Evolutionary conservation across 345 rosid genomes (phyloP), one percentile per base, ranked within the genome.

Genomic region (Physaria fendleri): DNA sequence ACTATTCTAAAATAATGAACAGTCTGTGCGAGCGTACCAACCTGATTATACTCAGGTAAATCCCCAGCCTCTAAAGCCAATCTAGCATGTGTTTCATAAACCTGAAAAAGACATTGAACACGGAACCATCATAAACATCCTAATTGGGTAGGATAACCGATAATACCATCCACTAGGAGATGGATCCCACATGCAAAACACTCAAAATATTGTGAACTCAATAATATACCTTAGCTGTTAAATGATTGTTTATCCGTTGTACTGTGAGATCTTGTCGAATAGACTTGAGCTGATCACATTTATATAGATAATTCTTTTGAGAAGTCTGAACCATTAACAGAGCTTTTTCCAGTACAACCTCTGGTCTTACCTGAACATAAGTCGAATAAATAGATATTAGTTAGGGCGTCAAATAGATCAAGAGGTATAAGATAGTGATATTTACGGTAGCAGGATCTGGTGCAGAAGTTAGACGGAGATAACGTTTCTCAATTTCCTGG

Each of bases 241-340:
- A 75, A 57, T 80, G 82, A 77, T 90, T 90, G 65, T 81, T 77
- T 61, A 90, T 94, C 49, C 96, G 69, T 71, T 94, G 99, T 25
- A 94, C 99, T 4, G 96, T 94, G 64, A 94, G 78, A 72, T 94
- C 99, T 69, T 94, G 99, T 35, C 99, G 99, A 69, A 94, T 90
- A 51, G 99, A 94, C 64, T 94, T 94, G 79, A 94, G 76, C 64
- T 94, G 96, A 73, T 94, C 99, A 70, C 99, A 94, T 77, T 90
- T 94, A 46, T 76, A 84, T 41, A 90, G 95, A 71, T 94, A 94
- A 71, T 87, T 94, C 79, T 90, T 94, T 60, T 78, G 88, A 59
- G 96, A 85, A 74, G 69, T 80, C 55, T 82, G 87, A 65, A 94
- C 85, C 97, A 90, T 82, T 45, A 70, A 48, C 61, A 94, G 76